phyloP scores from a whole-genome alignment of 108 stramenopile genomes.

The Skeletonema grethae region DNA sequence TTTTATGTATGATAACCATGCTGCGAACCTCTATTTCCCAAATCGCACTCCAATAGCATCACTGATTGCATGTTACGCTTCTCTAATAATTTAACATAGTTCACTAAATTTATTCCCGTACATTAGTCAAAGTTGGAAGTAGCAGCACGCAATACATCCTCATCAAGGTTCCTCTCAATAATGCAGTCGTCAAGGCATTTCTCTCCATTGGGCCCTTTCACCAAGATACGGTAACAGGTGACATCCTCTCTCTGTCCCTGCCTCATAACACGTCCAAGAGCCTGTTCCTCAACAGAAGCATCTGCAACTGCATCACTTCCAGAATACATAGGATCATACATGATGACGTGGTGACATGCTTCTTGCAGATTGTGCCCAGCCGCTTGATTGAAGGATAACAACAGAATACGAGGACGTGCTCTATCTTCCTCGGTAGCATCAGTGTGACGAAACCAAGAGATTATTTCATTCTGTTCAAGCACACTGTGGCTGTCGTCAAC shows the following conservation, averaged over 20 bases:
- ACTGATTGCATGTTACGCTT: no score
- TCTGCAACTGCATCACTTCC: constrained; percentile 37
- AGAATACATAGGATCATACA: constrained; percentile 46
- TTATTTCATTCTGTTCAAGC: constrained; percentile 38
- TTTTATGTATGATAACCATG: no score
- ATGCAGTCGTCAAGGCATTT: constrained; percentile 27
- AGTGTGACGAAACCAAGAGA: constrained; percentile 37
- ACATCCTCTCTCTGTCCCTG: constrained; percentile 38
- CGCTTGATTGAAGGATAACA: constrained; percentile 43
- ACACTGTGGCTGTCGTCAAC: constrained; percentile 35
- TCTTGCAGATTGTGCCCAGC: constrained; percentile 45
- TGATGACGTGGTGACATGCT: constrained; percentile 41
- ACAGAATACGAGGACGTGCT: constrained; percentile 35
- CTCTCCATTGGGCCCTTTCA: constrained; percentile 25
- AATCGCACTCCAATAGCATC: no score
- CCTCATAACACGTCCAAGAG: constrained; percentile 42
- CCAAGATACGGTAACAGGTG: constrained; percentile 28
- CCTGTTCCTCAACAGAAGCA: constrained; percentile 39
- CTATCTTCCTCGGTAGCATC: constrained; percentile 47
- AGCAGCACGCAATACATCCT: constrained; percentile 22
- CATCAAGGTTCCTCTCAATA: constrained; percentile 25
- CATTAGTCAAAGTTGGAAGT: constrained; percentile 43
- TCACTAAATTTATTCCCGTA: background rate
- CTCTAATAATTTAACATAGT: no score
- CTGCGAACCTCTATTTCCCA: no score